These are phyloP conservation scores for Marasmius sp. DNA, from an alignment of 1,284 basidiomycete species.

Conservation along the genomic window DNA sequence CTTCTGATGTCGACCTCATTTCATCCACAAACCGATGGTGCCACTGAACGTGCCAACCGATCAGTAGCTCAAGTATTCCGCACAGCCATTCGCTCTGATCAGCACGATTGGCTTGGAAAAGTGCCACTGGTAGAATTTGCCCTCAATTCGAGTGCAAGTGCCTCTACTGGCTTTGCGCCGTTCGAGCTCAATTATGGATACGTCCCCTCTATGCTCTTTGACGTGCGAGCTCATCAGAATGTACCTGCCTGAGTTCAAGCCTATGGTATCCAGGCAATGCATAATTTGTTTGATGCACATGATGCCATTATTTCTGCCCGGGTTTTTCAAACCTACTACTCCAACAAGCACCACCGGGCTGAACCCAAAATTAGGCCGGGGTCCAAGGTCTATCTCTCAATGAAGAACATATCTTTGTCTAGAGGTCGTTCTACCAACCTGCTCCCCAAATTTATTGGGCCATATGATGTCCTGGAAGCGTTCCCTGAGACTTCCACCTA, in stretches of 20 bases:
- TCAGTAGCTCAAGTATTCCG: slow-evolving; percentile 27
- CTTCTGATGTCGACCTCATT: slow-evolving; percentile 1
- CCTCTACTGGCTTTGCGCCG: slow-evolving; percentile 31
- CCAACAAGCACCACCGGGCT: slow-evolving; percentile 18
- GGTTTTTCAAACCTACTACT: slow-evolving; percentile 24
- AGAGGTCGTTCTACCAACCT: slow-evolving; percentile 28
- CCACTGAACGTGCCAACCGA: slow-evolving; percentile 22
- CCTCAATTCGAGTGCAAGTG: slow-evolving; percentile 16
- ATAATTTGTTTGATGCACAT: slow-evolving; percentile 24
- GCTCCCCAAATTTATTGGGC: slow-evolving; percentile 30
- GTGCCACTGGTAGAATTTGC: slow-evolving; percentile 27
- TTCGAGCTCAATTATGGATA: slow-evolving; percentile 35
- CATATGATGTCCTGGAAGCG: slow-evolving; percentile 24
- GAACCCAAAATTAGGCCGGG: slow-evolving; percentile 5
- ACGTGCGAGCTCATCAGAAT: neutral
- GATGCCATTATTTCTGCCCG: slow-evolving; percentile 28
- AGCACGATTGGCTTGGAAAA: slow-evolving; percentile 32
- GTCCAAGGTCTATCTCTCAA: slow-evolving; percentile 21
- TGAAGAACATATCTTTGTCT: slow-evolving; percentile 26
- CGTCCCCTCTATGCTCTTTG: neutral
- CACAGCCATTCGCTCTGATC: slow-evolving; percentile 25
- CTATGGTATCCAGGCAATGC: neutral
- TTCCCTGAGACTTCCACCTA: slow-evolving; percentile 22
- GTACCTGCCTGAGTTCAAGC: neutral
- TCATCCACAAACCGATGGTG: slow-evolving; percentile 6